Percentiles rank a stretch among this genome's conserved stretches.
Evolutionary conservation across 768 basidiomycete species (phyloP).

Genomic region (Rhodotorula graminis): DNA sequence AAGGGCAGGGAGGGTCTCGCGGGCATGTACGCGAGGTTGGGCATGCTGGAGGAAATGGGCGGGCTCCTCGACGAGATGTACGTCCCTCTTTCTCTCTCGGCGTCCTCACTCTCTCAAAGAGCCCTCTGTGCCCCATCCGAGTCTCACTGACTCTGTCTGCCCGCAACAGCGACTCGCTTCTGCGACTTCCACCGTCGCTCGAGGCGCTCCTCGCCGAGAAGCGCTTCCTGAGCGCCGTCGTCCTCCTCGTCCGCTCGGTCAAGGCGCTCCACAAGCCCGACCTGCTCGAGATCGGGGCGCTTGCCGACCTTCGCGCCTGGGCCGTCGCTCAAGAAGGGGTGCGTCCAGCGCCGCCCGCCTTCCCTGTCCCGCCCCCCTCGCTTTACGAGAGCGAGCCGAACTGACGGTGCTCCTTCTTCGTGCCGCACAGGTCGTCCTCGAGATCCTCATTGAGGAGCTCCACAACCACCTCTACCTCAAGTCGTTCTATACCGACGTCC

Average conservation of each 20-base stretch:
- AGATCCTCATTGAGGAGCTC: constrained; percentile 89
- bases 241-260: constrained; percentile 75
- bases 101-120: neutral
- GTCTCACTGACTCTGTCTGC: neutral
- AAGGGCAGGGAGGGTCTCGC: constrained; percentile 81
- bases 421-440: constrained; percentile 66
- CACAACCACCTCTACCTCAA: constrained; percentile 97
- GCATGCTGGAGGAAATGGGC: constrained; percentile 93
- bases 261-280: constrained; percentile 88
- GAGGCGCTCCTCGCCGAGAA: constrained; percentile 97
- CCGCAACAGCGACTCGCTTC: constrained; percentile 69
- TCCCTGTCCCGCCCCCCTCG: neutral
- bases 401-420: neutral
- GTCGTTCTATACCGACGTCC: constrained; percentile 88
- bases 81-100: constrained; percentile 40
- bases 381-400: neutral
- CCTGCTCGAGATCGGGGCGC: constrained; percentile 91
- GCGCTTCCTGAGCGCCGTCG: constrained; percentile 78
- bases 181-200: constrained; percentile 81
- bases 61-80: constrained; percentile 90
- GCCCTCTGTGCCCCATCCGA: neutral
- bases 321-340: constrained; percentile 80
- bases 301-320: constrained; percentile 80
- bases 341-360: constrained; percentile 43
- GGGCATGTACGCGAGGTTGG: constrained; percentile 80